Evolutionary conservation across 331 rosid genomes (phyloP).

Genomic region (Quercus lobata): DNA sequence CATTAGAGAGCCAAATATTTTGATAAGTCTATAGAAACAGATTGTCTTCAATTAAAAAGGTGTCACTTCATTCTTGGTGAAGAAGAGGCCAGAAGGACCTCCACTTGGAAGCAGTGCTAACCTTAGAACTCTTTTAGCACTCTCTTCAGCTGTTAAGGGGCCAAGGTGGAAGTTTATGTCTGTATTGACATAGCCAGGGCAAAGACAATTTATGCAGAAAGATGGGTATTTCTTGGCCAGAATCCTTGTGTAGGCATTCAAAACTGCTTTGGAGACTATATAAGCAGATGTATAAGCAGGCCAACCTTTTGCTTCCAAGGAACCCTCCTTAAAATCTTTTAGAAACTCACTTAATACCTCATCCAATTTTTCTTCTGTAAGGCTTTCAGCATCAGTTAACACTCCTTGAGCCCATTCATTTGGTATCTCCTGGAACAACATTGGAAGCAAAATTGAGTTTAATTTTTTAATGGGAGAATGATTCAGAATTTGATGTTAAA

Average conservation of each 20-base stretch:
- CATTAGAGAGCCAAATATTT: too few relatives aligned
- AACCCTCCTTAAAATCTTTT: slow-evolving; percentile 17
- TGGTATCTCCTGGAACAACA: neutral
- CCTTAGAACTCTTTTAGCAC: slow-evolving; percentile 16
- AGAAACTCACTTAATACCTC: slow-evolving; percentile 18
- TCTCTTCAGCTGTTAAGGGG: slow-evolving; percentile 7
- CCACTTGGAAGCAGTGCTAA: slow-evolving; percentile 18
- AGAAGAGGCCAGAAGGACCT: slow-evolving; percentile 30
- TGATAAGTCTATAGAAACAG: too few relatives aligned
- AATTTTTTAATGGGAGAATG: too few relatives aligned
- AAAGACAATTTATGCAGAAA: slow-evolving; percentile 11
- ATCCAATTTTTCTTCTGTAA: slow-evolving; percentile 14
- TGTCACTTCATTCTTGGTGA: neutral
- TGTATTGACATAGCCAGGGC: slow-evolving; percentile 33
- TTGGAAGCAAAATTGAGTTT: neutral
- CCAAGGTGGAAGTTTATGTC: slow-evolving; percentile 12
- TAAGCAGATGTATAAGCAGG: slow-evolving; percentile 6
- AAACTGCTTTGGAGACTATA: slow-evolving; percentile 22
- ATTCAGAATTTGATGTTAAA: too few relatives aligned
- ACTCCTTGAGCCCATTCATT: slow-evolving; percentile 21
- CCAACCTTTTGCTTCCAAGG: slow-evolving; percentile 28
- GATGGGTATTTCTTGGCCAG: slow-evolving; percentile 25
- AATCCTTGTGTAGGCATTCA: slow-evolving; percentile 23
- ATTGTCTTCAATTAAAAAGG: neutral
- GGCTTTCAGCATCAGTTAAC: slow-evolving; percentile 17